A percentile compares a stretch with the other conserved stretches of the same genome.
Conservation (phyloP, 441 rosid species). For the Adansonia rubrostipa region DNA sequence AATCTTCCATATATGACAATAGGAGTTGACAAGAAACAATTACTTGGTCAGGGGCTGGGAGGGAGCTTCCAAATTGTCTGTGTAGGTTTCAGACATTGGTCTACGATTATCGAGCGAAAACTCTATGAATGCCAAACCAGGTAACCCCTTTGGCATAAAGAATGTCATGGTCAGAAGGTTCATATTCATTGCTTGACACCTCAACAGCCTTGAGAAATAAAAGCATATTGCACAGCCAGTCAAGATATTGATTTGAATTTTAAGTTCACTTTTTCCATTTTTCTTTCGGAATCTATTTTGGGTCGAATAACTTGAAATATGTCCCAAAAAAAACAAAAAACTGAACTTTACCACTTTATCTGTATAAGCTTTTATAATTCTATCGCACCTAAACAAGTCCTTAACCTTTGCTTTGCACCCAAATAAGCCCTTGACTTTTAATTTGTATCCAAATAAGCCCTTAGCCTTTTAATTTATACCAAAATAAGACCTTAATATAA, state of each 20-base stretch:
- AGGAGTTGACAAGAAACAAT: background rate
- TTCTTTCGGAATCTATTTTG: background rate
- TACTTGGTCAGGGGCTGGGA: conserved; percentile 74
- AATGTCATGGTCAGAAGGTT: conserved; percentile 91
- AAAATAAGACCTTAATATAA: no score
- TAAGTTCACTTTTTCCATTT: background rate
- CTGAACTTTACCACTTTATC: no score
- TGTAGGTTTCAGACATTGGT: conserved; percentile 87
- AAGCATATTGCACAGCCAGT: background rate
- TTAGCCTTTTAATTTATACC: no score
- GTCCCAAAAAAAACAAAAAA: no score
- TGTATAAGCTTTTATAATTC: no score
- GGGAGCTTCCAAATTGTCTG: conserved; percentile 66
- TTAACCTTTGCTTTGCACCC: no score
- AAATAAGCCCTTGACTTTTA: no score
- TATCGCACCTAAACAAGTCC: no score
- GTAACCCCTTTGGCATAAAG: conserved; percentile 95
- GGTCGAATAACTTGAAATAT: background rate
- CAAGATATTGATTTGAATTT: background rate
- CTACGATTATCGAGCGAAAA: conserved; percentile 86
- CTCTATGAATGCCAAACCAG: conserved; percentile 90
- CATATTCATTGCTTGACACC: conserved; percentile 95
- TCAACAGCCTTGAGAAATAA: conserved; percentile 81
- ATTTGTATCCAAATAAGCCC: no score
- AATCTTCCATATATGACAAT: background rate